Percentiles rank a stretch among this genome's conserved stretches.
phyloP scores from a whole-genome alignment of 306 rosid species.

The Cicer judaicum region DNA sequence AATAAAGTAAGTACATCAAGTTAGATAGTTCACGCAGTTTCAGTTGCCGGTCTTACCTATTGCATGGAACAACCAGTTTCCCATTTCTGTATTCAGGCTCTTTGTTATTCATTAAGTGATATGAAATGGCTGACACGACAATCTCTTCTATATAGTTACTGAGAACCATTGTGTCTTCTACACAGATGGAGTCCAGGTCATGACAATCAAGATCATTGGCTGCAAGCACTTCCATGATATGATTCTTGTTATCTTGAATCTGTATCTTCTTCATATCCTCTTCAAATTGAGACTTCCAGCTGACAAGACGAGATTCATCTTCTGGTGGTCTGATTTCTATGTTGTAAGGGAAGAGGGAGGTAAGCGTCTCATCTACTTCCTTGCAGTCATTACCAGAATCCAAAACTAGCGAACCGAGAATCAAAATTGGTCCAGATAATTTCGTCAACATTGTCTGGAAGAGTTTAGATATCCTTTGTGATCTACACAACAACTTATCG shows the following conservation, averaged over 20 bases:
- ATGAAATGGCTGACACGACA: conserved; percentile 85
- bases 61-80: conserved; percentile 76
- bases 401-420: conserved; percentile 76
- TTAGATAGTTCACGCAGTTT: conserved; percentile 1
- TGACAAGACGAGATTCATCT: conserved; percentile 74
- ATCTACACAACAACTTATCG: conserved; percentile 65
- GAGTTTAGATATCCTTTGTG: conserved; percentile 62
- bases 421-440: conserved; percentile 74
- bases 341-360: conserved; percentile 76
- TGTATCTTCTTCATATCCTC: conserved; percentile 83
- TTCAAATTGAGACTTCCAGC: conserved; percentile 88
- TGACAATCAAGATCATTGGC: conserved; percentile 87
- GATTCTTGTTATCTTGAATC: conserved; percentile 87
- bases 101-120: conserved; percentile 80
- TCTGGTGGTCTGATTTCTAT: conserved; percentile 85
- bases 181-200: conserved; percentile 72
- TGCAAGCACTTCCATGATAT: conserved; percentile 86
- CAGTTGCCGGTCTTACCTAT: conserved; percentile 57
- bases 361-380: conserved; percentile 68
- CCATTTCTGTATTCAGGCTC: conserved; percentile 93
- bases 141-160: conserved; percentile 85
- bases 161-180: conserved; percentile 76
- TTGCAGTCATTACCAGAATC: conserved; percentile 56
- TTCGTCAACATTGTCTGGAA: conserved; percentile 76
- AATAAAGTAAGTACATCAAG: conserved; percentile 41